A percentile compares a stretch with the other conserved stretches of the same genome.
Conservation (phyloP, 805 yeast genomes). For the Ogataea trehalophila region DNA sequence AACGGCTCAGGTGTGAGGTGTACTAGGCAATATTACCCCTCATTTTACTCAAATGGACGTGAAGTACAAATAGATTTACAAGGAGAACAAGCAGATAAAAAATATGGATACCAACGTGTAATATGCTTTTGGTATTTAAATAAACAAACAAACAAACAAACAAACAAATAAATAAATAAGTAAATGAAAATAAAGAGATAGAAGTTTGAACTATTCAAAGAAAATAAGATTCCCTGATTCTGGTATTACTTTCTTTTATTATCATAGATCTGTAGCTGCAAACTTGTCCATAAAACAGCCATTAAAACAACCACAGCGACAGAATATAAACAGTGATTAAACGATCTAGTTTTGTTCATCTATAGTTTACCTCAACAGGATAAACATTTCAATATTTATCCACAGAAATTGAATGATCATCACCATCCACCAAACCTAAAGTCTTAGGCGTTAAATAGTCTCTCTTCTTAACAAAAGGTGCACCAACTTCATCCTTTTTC, state of each 20-base stretch:
- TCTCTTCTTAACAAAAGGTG: slow-evolving; percentile 36
- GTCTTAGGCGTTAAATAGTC: slow-evolving; percentile 35
- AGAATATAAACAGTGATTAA: too few relatives aligned
- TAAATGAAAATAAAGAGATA: background rate
- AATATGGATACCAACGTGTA: background rate
- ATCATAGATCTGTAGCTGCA: too few relatives aligned
- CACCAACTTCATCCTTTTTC: slow-evolving; percentile 30
- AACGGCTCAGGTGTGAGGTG: too few relatives aligned
- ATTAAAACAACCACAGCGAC: too few relatives aligned
- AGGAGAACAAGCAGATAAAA: background rate
- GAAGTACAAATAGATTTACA: too few relatives aligned
- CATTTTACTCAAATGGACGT: too few relatives aligned
- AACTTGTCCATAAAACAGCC: too few relatives aligned
- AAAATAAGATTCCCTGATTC: too few relatives aligned
- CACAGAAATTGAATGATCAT: slow-evolving; percentile 28
- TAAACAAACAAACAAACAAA: slow-evolving; percentile 2
- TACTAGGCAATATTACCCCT: too few relatives aligned
- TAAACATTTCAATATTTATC: background rate
- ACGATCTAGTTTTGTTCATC: too few relatives aligned
- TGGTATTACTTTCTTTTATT: too few relatives aligned
- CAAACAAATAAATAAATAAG: slow-evolving; percentile 1
- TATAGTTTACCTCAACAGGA: too few relatives aligned
- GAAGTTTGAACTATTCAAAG: background rate
- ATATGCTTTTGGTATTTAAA: background rate
- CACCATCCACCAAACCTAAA: slow-evolving; percentile 33